Conservation (phyloP, 164 flowering plant genomes). For the Umbilicus rupestris region DNA sequence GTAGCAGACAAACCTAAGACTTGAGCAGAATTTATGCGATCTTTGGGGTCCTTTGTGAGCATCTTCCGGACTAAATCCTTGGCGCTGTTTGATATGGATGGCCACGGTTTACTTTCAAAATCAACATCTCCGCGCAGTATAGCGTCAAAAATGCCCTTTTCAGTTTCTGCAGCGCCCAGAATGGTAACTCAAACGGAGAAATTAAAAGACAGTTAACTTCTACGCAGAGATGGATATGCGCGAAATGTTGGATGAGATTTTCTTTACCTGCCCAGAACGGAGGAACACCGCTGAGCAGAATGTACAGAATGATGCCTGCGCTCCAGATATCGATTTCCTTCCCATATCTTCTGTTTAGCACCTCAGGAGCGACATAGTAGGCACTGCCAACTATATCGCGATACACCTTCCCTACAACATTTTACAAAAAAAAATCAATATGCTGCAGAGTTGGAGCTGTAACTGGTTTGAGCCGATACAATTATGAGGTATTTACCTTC, state of each 20-base stretch:
- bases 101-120: constrained; percentile 75
- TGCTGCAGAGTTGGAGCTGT: not conserved
- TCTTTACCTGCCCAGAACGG: constrained; percentile 78
- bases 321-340: constrained; percentile 95
- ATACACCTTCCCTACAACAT: constrained; percentile 60
- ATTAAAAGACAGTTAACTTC: not conserved
- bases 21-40: constrained; percentile 68
- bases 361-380: constrained; percentile 96
- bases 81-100: constrained; percentile 66
- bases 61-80: constrained; percentile 77
- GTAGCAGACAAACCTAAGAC: constrained; percentile 56
- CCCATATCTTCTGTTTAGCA: constrained; percentile 68
- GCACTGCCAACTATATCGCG: constrained; percentile 91
- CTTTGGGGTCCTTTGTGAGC: constrained; percentile 75
- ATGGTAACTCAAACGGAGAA: not conserved
- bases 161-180: constrained; percentile 43
- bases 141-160: constrained; percentile 77
- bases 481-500: constrained; percentile 41
- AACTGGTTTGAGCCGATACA: not conserved
- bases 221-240: not conserved
- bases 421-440: constrained; percentile 2
- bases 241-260: not conserved
- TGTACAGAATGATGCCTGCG: constrained; percentile 81
- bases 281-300: constrained; percentile 75
- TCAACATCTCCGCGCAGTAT: constrained; percentile 63